Conservation (phyloP, 225 moss, liverwort and hornwort species). For the Marchantia polymorpha region DNA sequence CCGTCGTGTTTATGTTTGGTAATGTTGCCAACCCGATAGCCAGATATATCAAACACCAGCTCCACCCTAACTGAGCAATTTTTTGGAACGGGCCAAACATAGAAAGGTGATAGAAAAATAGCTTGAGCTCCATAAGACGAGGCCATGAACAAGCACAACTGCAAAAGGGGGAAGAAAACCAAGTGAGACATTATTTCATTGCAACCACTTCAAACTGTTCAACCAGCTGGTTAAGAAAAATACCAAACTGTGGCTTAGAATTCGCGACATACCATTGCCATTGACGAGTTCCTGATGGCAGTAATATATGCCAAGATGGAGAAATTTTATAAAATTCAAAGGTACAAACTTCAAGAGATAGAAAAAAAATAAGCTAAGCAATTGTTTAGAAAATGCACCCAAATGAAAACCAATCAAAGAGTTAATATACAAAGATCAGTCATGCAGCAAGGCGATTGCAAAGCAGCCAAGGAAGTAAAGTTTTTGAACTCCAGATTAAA, state of each 20-base stretch:
- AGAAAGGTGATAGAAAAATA: constrained; percentile 66
- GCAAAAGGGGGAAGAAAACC: constrained; percentile 24
- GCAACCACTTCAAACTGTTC: background rate
- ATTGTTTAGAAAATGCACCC: background rate
- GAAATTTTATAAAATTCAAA: background rate
- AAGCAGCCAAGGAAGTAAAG: constrained; percentile 65
- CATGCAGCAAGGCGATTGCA: constrained; percentile 52
- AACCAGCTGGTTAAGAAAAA: background rate
- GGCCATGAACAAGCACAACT: constrained; percentile 63
- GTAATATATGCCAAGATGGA: background rate
- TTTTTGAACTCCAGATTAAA: constrained; percentile 62
- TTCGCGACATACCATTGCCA: background rate
- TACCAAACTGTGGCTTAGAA: background rate
- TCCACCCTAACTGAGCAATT: too few species aligned
- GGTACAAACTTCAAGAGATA: background rate
- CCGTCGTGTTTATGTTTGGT: too few species aligned
- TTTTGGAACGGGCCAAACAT: constrained; percentile 74
- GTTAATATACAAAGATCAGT: background rate
- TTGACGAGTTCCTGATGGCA: background rate
- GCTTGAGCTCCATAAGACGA: constrained; percentile 67
- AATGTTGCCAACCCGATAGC: too few species aligned
- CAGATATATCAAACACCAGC: too few species aligned
- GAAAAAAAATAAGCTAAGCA: background rate
- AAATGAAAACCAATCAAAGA: background rate
- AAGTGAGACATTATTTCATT: background rate